Evolutionary conservation across 2,329 filamentous ascomycete species (phyloP), one percentile per base, ranked within the genome.

Genomic region (Lasiodiplodia gonubiensis): DNA sequence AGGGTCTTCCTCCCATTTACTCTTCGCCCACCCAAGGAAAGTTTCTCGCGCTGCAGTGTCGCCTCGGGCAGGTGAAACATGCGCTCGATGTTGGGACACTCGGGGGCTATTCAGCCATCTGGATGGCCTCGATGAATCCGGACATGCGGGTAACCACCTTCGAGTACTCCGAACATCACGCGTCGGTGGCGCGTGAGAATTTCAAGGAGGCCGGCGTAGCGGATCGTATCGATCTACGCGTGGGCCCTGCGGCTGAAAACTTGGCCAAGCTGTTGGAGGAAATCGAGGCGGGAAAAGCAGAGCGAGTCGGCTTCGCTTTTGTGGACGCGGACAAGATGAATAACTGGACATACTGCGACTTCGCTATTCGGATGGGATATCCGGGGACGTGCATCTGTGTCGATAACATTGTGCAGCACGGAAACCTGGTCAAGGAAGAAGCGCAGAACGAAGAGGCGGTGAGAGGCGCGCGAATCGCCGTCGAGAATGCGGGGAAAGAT

Each of bases 41-140:
- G 63, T 76, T 70, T 69, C 72, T 79, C 18, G 72, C 74, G 35
- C 71, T 78, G 3, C 75, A 77, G 67, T 76, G 75, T n/a, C 73
- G 73, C 42, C 64, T 76, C 48, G 61, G 73, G 2, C 70, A 68
- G n/a, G 74, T 75, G 25, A 73, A 72, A 59, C 71, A 74, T 53
- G 70, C 75, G 11, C 82, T 88, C 46, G 86, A 88, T 71, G 76
- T 88, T 55, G 86, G 86, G 33, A 86, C 84, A 0, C 73, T 88
- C 33, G 85, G 85, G 14, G 86, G 82, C 8, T 88, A 86, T 72
- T 82, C 81, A 0, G 80, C 82, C 14, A 84, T 87, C 66, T 87
- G 83, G 79, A 78, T 88, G 60, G 85, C 84, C 2, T 73, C 73
- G 21, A 72, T 75, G 18, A 74, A 74, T 16, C 76, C 78, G 0